Evolutionary conservation across 1,284 basidiomycete species (phyloP).

Genomic region (Hypsizygus ulmarius): DNA sequence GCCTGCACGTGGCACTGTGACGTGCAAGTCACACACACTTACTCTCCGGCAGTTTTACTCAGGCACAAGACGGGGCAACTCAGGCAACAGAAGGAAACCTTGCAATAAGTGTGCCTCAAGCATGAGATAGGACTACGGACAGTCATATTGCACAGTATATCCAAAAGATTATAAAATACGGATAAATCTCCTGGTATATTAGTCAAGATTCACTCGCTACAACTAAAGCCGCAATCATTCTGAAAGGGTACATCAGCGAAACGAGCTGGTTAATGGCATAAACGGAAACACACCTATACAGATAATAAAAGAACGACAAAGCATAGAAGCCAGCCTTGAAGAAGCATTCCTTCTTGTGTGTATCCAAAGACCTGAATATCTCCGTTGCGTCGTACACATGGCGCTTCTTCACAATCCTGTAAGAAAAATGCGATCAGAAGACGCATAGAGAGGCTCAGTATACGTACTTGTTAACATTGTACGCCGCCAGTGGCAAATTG

Average conservation of each 20-base stretch:
- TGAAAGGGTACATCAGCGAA: slow-evolving; percentile 26
- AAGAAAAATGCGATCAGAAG: slow-evolving; percentile 1
- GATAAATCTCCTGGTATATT: not conserved
- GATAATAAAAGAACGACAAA: slow-evolving; percentile 94
- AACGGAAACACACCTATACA: slow-evolving; percentile 66
- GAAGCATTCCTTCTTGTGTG: slow-evolving; percentile 97
- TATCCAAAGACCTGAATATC: slow-evolving; percentile 95
- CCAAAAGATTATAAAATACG: slow-evolving; percentile 8
- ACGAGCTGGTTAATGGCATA: not conserved
- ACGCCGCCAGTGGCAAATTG: slow-evolving; percentile 88
- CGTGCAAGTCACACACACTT: slow-evolving; percentile 6
- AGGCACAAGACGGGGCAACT: too few relatives aligned
- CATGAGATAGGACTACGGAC: not conserved
- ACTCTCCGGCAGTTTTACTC: too few relatives aligned
- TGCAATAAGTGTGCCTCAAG: too few relatives aligned
- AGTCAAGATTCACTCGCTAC: slow-evolving; percentile 62
- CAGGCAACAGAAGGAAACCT: too few relatives aligned
- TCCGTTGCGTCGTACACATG: slow-evolving; percentile 99
- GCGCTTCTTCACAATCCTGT: slow-evolving; percentile 88
- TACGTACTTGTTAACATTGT: slow-evolving; percentile 92
- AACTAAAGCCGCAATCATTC: slow-evolving; percentile 86
- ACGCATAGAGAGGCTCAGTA: not conserved
- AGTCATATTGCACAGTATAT: not conserved
- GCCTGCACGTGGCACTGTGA: slow-evolving; percentile 12
- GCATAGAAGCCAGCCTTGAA: slow-evolving; percentile 95